Evolutionary conservation across 2,329 filamentous ascomycete genomes (phyloP).

Genomic region (Aspergillus sp.): DNA sequence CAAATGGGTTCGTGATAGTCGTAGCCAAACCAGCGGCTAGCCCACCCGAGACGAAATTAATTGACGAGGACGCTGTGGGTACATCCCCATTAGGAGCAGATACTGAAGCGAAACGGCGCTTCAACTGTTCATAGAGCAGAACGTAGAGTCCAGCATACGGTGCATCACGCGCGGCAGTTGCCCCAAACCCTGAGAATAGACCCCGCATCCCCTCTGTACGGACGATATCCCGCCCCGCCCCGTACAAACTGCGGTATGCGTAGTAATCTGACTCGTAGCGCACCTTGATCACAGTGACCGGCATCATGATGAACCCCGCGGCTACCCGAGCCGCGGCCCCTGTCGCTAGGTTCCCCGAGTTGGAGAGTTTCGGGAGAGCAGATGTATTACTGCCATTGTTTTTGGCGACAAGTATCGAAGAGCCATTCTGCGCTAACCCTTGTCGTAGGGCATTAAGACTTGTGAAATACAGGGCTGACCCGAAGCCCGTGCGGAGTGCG

Average conservation of each 20-base stretch:
- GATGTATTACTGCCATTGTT: constrained; percentile 42
- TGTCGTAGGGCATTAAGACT: constrained; percentile 78
- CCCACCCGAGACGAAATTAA: constrained; percentile 81
- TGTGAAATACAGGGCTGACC: constrained; percentile 90
- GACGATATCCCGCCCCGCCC: constrained; percentile 69
- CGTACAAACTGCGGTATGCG: constrained; percentile 66
- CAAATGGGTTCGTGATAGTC: constrained; percentile 89
- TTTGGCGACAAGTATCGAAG: constrained; percentile 34
- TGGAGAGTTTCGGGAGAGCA: constrained; percentile 72
- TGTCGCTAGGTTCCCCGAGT: constrained; percentile 75
- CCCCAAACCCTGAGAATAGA: constrained; percentile 90
- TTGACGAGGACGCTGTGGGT: constrained; percentile 39
- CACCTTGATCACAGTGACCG: constrained; percentile 92
- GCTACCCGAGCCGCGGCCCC: constrained; percentile 78
- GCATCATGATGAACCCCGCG: constrained; percentile 89
- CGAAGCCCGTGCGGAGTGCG: constrained; percentile 86
- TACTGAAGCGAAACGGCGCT: constrained; percentile 27
- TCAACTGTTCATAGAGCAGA: constrained; percentile 70
- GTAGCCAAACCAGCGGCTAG: constrained; percentile 77
- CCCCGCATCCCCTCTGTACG: constrained; percentile 67
- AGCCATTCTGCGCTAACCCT: constrained; percentile 44
- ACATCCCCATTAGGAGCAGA: constrained; percentile 13
- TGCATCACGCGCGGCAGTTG: constrained; percentile 88
- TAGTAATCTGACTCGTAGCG: constrained; percentile 89
- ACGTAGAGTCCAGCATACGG: constrained; percentile 95